Conservation (phyloP, 73 alveolate species). For the Durusdinium trenchii region DNA sequence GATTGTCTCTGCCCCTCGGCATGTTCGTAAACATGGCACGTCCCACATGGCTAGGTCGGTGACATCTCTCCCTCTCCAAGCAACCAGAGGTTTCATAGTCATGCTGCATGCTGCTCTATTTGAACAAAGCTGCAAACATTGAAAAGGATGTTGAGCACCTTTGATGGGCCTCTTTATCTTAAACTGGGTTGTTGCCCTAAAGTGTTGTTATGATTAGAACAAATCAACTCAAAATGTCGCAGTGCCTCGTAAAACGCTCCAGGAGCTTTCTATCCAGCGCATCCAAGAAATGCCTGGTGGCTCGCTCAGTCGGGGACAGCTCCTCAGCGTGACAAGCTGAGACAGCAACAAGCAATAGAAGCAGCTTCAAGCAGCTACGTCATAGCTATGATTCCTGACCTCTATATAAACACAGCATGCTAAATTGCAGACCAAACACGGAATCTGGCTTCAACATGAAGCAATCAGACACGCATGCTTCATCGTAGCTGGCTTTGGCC, state of each 20-base stretch:
- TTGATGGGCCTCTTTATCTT: too few species aligned
- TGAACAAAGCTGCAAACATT: too few species aligned
- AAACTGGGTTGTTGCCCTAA: too few species aligned
- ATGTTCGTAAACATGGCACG: background rate
- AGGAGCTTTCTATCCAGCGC: conserved; percentile 45
- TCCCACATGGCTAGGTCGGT: too few species aligned
- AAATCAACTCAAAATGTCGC: background rate
- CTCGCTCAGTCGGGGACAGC: conserved; percentile 42
- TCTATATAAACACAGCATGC: background rate
- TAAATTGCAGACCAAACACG: background rate
- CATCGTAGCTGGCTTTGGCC: conserved; percentile 52
- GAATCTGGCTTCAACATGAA: conserved; percentile 85
- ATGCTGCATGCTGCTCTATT: too few species aligned
- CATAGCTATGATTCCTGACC: background rate
- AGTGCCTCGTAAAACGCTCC: conserved; percentile 46
- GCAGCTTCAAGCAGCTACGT: background rate
- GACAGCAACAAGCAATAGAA: background rate
- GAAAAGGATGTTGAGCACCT: too few species aligned
- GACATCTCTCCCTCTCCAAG: too few species aligned
- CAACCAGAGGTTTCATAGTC: too few species aligned
- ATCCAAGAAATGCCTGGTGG: conserved; percentile 53
- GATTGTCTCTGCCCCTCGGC: conserved; percentile 32
- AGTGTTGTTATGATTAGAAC: too few species aligned
- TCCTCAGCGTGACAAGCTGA: conserved; percentile 7
- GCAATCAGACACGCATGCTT: conserved; percentile 46